These are phyloP conservation scores for Moniliophthora roreri DNA, from an alignment of 1,284 basidiomycete genomes.

Conservation along the genomic window DNA sequence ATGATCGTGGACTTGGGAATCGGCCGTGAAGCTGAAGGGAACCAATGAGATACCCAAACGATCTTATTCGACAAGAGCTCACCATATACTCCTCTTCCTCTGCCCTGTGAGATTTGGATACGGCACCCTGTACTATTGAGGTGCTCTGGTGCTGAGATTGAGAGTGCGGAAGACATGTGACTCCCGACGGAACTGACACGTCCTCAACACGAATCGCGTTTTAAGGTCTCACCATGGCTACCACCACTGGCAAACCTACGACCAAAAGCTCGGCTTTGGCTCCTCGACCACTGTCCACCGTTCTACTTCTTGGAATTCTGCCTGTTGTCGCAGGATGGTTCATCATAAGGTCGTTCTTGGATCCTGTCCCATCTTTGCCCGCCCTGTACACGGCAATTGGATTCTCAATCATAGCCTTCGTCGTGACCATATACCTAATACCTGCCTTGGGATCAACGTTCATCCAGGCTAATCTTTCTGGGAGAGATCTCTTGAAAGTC, in stretches of 20 bases:
- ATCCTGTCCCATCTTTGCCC: conserved; percentile 66
- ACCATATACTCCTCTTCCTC: conserved; percentile 71
- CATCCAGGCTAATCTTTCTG: conserved; percentile 74
- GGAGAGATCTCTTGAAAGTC: conserved; percentile 80
- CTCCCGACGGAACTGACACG: not conserved
- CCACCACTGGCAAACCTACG: not conserved
- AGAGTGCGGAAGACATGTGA: conserved; percentile 8
- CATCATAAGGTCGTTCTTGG: conserved; percentile 64
- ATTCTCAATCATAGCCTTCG: conserved; percentile 77
- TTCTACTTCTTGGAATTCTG: conserved; percentile 54
- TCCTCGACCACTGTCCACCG: conserved; percentile 52
- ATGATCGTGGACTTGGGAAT: conserved; percentile 69
- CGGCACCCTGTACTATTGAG: conserved; percentile 34
- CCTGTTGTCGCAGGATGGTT: conserved; percentile 68
- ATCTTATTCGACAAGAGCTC: conserved; percentile 9
- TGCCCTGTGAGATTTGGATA: conserved; percentile 39
- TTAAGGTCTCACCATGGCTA: not conserved
- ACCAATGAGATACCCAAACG: not conserved
- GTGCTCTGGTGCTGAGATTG: conserved; percentile 20
- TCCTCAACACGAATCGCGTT: not conserved
- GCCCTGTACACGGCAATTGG: conserved; percentile 75
- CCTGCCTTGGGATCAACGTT: conserved; percentile 77
- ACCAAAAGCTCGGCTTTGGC: conserved; percentile 15
- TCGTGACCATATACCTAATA: conserved; percentile 72
- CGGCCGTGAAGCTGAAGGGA: conserved; percentile 45